phyloP scores from a whole-genome alignment of 2,329 filamentous ascomycete species.

The Ascochyta clinopodiicola region DNA sequence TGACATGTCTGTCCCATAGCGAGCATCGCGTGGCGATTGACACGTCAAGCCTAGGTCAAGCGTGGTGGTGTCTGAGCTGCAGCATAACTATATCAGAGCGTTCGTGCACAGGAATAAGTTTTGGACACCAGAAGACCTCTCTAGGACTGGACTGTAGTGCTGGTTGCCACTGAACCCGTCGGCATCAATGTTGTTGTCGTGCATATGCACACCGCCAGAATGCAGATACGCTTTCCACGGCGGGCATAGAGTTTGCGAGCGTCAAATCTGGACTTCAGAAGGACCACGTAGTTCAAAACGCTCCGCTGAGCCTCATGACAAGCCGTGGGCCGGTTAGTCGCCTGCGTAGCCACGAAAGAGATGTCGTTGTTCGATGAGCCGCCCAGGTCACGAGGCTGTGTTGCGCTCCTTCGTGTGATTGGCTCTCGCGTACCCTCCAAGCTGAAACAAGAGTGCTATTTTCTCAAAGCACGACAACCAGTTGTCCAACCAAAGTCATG shows the following conservation, averaged over 20 bases:
- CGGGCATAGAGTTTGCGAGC: neutral
- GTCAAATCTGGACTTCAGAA: neutral
- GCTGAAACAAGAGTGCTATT: constrained; percentile 35
- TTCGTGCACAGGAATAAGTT: too few relatives aligned
- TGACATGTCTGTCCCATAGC: too few relatives aligned
- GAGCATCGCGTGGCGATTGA: too few relatives aligned
- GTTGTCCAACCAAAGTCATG: constrained; percentile 31
- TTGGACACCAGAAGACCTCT: too few relatives aligned
- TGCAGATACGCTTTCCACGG: neutral
- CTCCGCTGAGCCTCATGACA: constrained; percentile 19
- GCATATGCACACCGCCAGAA: neutral
- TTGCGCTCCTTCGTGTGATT: constrained; percentile 25
- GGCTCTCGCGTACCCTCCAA: constrained; percentile 18
- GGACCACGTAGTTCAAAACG: neutral
- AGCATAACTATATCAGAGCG: too few relatives aligned
- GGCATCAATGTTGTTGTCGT: neutral
- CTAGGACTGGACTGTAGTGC: too few relatives aligned
- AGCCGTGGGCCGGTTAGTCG: constrained; percentile 14
- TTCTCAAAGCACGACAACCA: constrained; percentile 36
- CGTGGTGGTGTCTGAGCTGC: too few relatives aligned
- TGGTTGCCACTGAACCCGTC: too few relatives aligned
- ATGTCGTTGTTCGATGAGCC: constrained; percentile 28
- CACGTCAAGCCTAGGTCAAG: too few relatives aligned
- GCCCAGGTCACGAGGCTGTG: constrained; percentile 23
- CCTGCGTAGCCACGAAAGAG: constrained; percentile 11